Conservation (phyloP, 1,139 yeast species). For the Scheffersomyces quercinus region DNA sequence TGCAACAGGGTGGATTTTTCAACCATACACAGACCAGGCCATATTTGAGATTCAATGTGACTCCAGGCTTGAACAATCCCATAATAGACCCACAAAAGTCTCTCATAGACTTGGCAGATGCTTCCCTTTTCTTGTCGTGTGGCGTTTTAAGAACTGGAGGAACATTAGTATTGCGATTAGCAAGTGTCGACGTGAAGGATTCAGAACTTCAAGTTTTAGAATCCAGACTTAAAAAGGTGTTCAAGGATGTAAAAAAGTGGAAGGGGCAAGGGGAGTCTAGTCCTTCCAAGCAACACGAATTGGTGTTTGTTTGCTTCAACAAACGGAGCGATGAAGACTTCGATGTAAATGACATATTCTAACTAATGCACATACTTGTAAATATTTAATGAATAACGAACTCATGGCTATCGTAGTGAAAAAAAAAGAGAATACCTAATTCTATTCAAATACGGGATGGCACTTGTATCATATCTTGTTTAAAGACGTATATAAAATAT, state of each 20-base stretch:
- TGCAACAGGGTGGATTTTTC: conserved; percentile 65
- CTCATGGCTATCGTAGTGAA: no score
- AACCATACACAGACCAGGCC: conserved; percentile 79
- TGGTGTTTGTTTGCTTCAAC: conserved; percentile 66
- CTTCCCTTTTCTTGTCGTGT: conserved; percentile 75
- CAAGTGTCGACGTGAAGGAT: conserved; percentile 52
- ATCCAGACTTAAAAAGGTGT: conserved; percentile 56
- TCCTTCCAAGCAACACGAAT: conserved; percentile 63
- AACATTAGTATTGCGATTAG: conserved; percentile 69
- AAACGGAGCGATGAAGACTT: conserved; percentile 39
- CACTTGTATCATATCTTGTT: not conserved
- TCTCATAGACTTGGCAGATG: conserved; percentile 77
- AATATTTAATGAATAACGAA: no score
- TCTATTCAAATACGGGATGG: not conserved
- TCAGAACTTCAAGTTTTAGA: conserved; percentile 62
- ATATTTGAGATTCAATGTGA: conserved; percentile 35
- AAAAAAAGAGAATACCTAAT: no score
- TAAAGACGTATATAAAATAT: not conserved
- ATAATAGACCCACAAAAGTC: conserved; percentile 27
- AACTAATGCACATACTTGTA: not conserved
- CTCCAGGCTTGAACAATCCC: conserved; percentile 28
- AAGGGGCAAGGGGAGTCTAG: conserved; percentile 34
- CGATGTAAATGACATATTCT: conserved; percentile 29
- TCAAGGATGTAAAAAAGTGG: conserved; percentile 32
- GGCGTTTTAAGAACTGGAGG: conserved; percentile 72